A percentile compares a stretch with the other conserved stretches of the same genome.
Conservation (phyloP, 345 rosid species). For the Citrus australasica region DNA sequence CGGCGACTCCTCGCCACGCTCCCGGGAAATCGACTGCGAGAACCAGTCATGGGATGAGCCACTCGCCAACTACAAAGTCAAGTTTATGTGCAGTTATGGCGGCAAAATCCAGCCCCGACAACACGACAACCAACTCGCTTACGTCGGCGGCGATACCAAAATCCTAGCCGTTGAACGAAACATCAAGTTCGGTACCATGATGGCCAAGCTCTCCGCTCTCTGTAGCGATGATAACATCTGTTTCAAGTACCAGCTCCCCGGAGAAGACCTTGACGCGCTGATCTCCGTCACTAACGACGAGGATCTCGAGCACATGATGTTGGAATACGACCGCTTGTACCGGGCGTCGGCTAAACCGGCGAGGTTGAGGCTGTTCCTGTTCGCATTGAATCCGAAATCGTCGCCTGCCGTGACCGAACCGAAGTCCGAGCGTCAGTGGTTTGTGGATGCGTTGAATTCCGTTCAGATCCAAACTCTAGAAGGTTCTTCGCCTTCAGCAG, state of each 20-base stretch:
- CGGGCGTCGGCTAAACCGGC: slow-evolving; percentile 46
- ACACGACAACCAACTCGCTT: slow-evolving; percentile 55
- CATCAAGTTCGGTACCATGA: slow-evolving; percentile 33
- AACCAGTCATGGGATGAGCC: slow-evolving; percentile 49
- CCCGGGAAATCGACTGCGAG: slow-evolving; percentile 57
- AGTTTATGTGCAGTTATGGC: slow-evolving; percentile 66
- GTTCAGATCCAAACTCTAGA: slow-evolving; percentile 40
- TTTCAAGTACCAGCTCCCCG: slow-evolving; percentile 67
- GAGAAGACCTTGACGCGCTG: slow-evolving; percentile 66
- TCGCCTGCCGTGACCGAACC: slow-evolving; percentile 18
- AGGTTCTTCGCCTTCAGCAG: slow-evolving; percentile 32
- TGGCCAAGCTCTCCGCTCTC: slow-evolving; percentile 39
- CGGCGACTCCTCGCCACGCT: slow-evolving; percentile 56
- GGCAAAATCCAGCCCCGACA: slow-evolving; percentile 65
- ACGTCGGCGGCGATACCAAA: slow-evolving; percentile 63
- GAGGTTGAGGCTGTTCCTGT: slow-evolving; percentile 48
- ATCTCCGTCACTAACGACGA: slow-evolving; percentile 65
- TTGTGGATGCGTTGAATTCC: slow-evolving; percentile 52
- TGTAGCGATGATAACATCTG: slow-evolving; percentile 30
- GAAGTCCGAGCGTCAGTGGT: slow-evolving; percentile 54
- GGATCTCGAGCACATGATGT: slow-evolving; percentile 66
- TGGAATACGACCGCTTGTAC: slow-evolving; percentile 51
- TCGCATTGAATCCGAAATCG: slow-evolving; percentile 25
- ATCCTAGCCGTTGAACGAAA: slow-evolving; percentile 52
- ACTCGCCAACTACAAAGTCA: slow-evolving; percentile 35